These are phyloP conservation scores for Penicillium paneum DNA, from an alignment of 2,329 filamentous ascomycete species.

Conservation along the genomic window DNA sequence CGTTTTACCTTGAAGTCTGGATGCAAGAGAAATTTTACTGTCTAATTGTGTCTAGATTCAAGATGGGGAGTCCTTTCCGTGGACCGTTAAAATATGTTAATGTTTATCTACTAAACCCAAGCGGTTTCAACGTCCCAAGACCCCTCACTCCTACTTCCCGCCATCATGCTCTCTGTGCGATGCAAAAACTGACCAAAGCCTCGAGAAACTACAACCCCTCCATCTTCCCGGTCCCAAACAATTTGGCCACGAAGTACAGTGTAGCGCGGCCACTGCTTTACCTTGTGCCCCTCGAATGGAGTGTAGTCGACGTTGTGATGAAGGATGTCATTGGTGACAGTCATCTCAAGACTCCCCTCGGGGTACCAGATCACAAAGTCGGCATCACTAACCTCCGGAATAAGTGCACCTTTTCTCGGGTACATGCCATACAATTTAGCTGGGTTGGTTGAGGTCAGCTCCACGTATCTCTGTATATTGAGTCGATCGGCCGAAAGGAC, in stretches of 20 bases:
- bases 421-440: slow-evolving; percentile 46
- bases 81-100: neutral
- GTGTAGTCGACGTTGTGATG: slow-evolving; percentile 39
- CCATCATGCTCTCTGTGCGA: neutral
- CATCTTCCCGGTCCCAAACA: slow-evolving; percentile 20
- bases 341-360: slow-evolving; percentile 19
- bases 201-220: neutral
- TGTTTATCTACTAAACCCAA: neutral
- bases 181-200: neutral
- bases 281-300: slow-evolving; percentile 34
- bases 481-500: slow-evolving; percentile 32
- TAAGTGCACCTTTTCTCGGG: slow-evolving; percentile 40
- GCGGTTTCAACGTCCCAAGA: neutral
- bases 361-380: slow-evolving; percentile 41
- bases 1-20: too few species aligned
- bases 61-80: too few species aligned
- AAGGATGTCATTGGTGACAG: slow-evolving; percentile 35
- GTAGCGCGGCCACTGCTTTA: slow-evolving; percentile 37
- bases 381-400: slow-evolving; percentile 42
- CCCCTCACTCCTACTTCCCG: neutral
- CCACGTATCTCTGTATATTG: slow-evolving; percentile 26
- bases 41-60: too few species aligned
- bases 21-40: too few species aligned
- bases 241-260: slow-evolving; percentile 34
- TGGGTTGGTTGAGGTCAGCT: slow-evolving; percentile 45